Evolutionary conservation across 306 rosid species (phyloP), one percentile per base, ranked within the genome.

Genomic region (Mucuna pruriens): DNA sequence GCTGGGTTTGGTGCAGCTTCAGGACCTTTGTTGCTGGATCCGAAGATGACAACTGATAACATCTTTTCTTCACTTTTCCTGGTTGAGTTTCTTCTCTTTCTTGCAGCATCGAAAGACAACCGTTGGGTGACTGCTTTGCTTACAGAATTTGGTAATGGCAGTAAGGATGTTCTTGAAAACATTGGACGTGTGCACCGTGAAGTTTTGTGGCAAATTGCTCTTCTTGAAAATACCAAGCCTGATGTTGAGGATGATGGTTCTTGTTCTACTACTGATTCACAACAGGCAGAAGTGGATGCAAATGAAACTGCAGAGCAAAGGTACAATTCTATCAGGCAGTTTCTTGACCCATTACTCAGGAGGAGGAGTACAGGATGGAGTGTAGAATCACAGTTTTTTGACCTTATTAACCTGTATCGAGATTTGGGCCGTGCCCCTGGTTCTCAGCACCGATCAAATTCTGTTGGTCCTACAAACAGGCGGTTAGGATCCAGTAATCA

Each of bases 81-180:
- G 48, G 90, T 92, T 69, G 98, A 95, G 90, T 95, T 95, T 79
- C 97, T 95, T 80, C 85, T 95, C 51, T 92, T 95, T 87, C 95
- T 95, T 84, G 98, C 98, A 78, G 97, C 97, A 52, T 92, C 98
- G 0, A 95, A 95, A 84, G 98, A 95, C 89, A 92, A 91, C 81
- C 97, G 95, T 52, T 95, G 98, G 98, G 88, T 93, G 65, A 87
- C 94, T 42, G 94, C 97, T 12, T 80, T 95, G 89, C 97, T 92
- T 34, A 82, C 97, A 11, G 98, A 95, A 79, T 90, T 95, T 82
- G 98, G 97, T 74, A 91, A 87, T 85, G 95, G 87, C 26, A 78
- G 97, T 76, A 95, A 92, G 85, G 97, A 92, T 88, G 97, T 95
- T 39, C 85, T 95, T 77, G 94, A 90, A 85, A 92, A 92, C 84